Conservation (phyloP, 208 protist genomes). For the Acanthamoeba healyi region DNA sequence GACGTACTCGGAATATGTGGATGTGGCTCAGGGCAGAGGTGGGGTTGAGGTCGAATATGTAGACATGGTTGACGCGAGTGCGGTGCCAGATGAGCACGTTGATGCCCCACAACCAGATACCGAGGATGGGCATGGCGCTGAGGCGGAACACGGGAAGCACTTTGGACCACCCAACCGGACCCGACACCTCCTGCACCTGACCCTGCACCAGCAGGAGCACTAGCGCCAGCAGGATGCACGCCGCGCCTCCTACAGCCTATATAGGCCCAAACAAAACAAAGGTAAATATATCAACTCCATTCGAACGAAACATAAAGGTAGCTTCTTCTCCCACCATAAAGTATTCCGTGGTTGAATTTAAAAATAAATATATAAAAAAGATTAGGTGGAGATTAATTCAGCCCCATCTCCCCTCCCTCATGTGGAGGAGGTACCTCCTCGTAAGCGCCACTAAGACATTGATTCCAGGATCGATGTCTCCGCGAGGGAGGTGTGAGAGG, state of each 20-base stretch:
- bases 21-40: conserved; percentile 50
- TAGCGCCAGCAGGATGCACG: conserved; percentile 6
- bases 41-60: conserved; percentile 81
- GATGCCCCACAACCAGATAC: conserved; percentile 80
- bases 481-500: not conserved
- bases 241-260: not conserved
- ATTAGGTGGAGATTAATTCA: not conserved
- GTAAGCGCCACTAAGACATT: not conserved
- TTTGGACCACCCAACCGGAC: not conserved
- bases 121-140: conserved; percentile 77
- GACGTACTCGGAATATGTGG: conserved; percentile 58
- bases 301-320: no score
- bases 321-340: no score
- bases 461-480: not conserved
- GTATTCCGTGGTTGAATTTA: not conserved
- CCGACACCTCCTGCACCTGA: not conserved
- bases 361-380: not conserved
- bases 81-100: conserved; percentile 79
- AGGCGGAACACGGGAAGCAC: conserved; percentile 17
- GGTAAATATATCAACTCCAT: no score
- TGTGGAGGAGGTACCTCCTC: not conserved
- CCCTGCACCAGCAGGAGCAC: conserved; percentile 18
- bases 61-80: conserved; percentile 77
- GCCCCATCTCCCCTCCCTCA: not conserved
- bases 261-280: not conserved